phyloP scores from a whole-genome alignment of 352 stramenopile genomes.

The Globisporangium spiculum region DNA sequence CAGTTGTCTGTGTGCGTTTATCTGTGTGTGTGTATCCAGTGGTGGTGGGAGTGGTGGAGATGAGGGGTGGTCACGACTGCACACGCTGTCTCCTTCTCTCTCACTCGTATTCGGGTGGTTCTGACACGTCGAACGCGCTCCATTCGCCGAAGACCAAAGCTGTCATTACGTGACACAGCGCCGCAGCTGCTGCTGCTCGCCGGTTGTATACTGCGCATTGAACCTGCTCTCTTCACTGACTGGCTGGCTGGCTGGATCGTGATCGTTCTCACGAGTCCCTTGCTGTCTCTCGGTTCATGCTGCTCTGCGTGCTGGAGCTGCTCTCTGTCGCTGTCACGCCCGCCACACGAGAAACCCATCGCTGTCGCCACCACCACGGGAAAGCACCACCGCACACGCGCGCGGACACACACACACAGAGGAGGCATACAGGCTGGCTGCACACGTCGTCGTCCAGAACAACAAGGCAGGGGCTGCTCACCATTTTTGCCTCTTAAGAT shows the following conservation, averaged over 20 bases:
- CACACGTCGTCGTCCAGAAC: background rate
- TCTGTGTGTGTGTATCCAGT: background rate
- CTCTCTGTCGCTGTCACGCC: background rate
- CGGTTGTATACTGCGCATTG: background rate
- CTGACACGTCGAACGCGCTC: background rate
- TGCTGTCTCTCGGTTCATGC: background rate
- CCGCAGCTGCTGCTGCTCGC: background rate
- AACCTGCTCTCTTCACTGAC: background rate
- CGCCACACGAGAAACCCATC: background rate
- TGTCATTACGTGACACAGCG: background rate
- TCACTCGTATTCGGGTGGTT: background rate
- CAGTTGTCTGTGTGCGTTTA: background rate
- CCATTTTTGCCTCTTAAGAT: constrained; percentile 73
- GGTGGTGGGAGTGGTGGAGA: background rate
- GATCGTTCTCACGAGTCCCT: background rate
- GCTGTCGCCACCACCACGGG: background rate
- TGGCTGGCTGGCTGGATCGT: background rate
- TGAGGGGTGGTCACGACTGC: background rate
- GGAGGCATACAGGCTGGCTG: background rate
- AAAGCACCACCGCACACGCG: background rate
- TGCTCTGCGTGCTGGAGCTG: background rate
- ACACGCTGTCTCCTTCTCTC: background rate
- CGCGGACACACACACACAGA: background rate
- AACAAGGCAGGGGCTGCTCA: constrained; percentile 24
- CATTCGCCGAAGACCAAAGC: no score